These are phyloP conservation scores for Aechmea fasciata DNA, from an alignment of 176 grass and related monocot species.

Conservation along the genomic window DNA sequence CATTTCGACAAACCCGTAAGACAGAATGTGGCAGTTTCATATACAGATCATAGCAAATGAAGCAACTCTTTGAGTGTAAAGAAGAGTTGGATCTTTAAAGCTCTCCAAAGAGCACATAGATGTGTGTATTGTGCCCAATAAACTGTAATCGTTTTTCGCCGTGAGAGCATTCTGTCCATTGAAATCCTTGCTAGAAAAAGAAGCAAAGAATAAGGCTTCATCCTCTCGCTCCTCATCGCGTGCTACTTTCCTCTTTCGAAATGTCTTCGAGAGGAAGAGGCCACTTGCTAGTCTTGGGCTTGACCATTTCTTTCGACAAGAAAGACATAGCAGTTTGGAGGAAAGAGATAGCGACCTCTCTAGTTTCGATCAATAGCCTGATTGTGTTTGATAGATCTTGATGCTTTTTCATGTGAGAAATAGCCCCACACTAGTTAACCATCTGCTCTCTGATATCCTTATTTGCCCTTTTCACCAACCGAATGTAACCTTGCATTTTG, in stretches of 20 bases:
- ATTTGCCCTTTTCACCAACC: slow-evolving; percentile 19
- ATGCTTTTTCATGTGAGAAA: slow-evolving; percentile 9
- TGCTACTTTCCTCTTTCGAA: slow-evolving; percentile 22
- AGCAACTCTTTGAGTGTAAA: no score
- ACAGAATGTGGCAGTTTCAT: no score
- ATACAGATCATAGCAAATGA: no score
- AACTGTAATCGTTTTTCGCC: not conserved
- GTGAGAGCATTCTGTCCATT: slow-evolving; percentile 1
- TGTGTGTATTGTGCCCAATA: no score
- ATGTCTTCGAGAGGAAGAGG: slow-evolving; percentile 27
- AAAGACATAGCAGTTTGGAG: slow-evolving; percentile 16
- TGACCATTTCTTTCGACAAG: slow-evolving; percentile 24
- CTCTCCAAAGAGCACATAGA: no score
- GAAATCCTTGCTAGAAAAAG: slow-evolving; percentile 3
- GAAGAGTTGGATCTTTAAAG: no score
- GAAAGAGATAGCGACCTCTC: slow-evolving; percentile 18
- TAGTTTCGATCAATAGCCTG: slow-evolving; percentile 26
- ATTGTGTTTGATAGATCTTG: slow-evolving; percentile 7
- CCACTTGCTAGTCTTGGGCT: slow-evolving; percentile 25
- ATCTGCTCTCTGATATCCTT: slow-evolving; percentile 31
- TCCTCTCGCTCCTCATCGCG: slow-evolving; percentile 10
- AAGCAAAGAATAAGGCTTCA: not conserved
- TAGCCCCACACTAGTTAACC: slow-evolving; percentile 13
- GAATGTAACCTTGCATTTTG: slow-evolving; percentile 26
- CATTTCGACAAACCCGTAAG: no score